Evolutionary conservation across 2,329 filamentous ascomycete species (phyloP), one percentile per base, ranked within the genome.

Genomic region (Calonectria montana): DNA sequence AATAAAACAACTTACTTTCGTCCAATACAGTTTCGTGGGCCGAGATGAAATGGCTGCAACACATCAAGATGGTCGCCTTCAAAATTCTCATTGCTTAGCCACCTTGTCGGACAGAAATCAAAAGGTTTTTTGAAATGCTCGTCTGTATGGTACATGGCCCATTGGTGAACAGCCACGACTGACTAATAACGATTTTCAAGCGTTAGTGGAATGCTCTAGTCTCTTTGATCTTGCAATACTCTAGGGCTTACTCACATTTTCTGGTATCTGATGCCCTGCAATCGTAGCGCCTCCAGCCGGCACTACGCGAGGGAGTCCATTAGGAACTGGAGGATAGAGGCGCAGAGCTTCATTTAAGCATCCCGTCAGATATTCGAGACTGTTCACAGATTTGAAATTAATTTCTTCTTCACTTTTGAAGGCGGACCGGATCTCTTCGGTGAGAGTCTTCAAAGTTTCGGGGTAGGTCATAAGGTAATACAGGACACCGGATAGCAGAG

Each of bases 31-130:
- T 41, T 67, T 35, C 67, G 31, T 15, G 47, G 48, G 2, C 71
- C 71, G 16, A 65, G 10, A 25, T 64, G 55, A 37, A 73, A 73
- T 4, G 68, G 71, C 31, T 71, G 67, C 12, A 67, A n/a, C 12
- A 53, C 71, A 15, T 73, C 63, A 2, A 27, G 25, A 35, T 65
- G 23, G 21, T 73, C 68, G 2, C 41, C 29, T 16, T n/a, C 48
- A 21, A 70, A 71, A 8, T 23, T 23, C 18, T 47, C 23, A 8
- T 68, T 53, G 1, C n/a, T 37, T 1, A 74, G 27, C 45, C 63
- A 74, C 4, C 73, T 62, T 41, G 73, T 65, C 4, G 71, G 73
- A 23, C 64, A 63, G 29, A 65, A 73, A 6, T 53, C 59, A n/a
- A 70, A 55, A 0, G 71, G 57, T 7, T 65, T 25, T 13, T 50